Evolutionary conservation across 495 filamentous ascomycete genomes (phyloP), one percentile per base, ranked within the genome.

Genomic region (Penicillium nucicola): DNA sequence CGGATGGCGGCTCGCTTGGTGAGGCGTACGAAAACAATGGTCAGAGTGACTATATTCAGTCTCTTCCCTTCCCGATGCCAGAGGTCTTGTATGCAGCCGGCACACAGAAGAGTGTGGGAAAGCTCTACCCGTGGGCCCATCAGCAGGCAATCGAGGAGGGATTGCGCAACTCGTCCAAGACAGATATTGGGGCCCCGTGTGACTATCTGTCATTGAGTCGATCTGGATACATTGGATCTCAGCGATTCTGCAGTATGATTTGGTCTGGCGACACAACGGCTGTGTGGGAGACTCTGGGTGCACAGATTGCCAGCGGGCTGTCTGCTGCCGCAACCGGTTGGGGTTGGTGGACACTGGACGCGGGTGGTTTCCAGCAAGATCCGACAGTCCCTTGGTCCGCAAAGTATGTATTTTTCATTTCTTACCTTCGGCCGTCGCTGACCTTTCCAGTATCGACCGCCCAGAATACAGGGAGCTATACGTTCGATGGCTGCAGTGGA

Each of bases 331-430:
- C 61, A 12, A 60, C 63, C 3, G 66, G 63, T 15, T 61, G 56
- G 52, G 58, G 58, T 3, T 69, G 66, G 66, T 69, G 61, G 60
- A 69, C 66, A 3, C 36, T 64, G 14, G 66, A 69, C 45, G 59
- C 61, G 0, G 66, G 66, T 7, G 66, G 66, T 1, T 69, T 69
- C 34, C 60, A 69, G 23, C 56, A 47, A 3, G 61, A 69, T 49
- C 58, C 61, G 11, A 60, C 61, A 2, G 60, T 66, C 1, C 33
- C 39, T 7, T 66, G 63, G 63, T 60, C 55, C 31, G 57, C 52
- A 9, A 28, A 28, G 25, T 28, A 28, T 8, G 25, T 28, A 28
- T 9, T 28, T 28, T 8, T 28, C 10, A 1, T 28, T 28, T 28
- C 25, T 28, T 9, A 8, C 25, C 25, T 6, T 28, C 10, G 25